A percentile compares a stretch with the other conserved stretches of the same genome.
Evolutionary conservation across 177 flowering plant species (phyloP).

Genomic region (Vitis hybrid): DNA sequence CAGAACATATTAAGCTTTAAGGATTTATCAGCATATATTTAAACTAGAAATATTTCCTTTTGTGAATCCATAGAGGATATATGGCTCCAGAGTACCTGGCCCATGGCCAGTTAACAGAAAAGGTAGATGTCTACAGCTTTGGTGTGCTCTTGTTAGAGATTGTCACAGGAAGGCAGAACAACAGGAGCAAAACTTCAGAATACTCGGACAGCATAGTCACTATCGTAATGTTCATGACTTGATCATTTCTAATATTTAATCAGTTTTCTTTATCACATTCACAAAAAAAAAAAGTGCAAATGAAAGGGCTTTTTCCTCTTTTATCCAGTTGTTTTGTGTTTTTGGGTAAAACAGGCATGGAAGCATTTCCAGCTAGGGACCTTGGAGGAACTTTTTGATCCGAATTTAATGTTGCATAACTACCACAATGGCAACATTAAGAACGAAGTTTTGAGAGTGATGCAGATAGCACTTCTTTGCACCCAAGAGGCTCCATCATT

Average conservation of each 20-base stretch:
- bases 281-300: not conserved
- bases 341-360: constrained; percentile 57
- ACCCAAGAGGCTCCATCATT: constrained; percentile 66
- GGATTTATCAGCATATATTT: not conserved
- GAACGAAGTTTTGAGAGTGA: constrained; percentile 49
- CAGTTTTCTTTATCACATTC: not conserved
- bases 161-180: constrained; percentile 70
- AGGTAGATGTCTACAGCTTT: constrained; percentile 65
- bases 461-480: constrained; percentile 84
- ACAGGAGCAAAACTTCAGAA: constrained; percentile 52
- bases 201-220: constrained; percentile 63
- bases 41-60: not conserved
- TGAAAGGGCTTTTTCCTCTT: not conserved
- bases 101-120: constrained; percentile 57
- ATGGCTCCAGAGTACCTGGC: constrained; percentile 74
- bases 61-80: constrained; percentile 40
- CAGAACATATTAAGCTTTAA: not conserved
- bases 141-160: constrained; percentile 83
- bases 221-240: constrained; percentile 34
- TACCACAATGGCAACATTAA: constrained; percentile 28
- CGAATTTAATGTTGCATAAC: constrained; percentile 47
- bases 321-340: not conserved
- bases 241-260: not conserved
- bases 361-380: constrained; percentile 59
- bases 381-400: constrained; percentile 60